phyloP scores from a whole-genome alignment of 2,329 filamentous ascomycete genomes.

The Pseudogymnoascus sp. region DNA sequence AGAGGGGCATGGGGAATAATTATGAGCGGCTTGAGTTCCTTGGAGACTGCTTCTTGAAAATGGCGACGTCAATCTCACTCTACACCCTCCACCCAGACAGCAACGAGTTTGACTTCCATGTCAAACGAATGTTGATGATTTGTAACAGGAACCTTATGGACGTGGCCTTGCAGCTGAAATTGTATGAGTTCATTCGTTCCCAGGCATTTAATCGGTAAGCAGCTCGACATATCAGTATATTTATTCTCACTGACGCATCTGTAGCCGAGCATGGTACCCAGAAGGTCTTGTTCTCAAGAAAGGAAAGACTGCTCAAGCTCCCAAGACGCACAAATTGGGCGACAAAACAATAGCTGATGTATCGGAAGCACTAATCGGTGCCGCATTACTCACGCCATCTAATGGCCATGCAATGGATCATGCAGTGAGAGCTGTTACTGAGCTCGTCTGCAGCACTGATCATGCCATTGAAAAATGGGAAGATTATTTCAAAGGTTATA shows the following conservation, averaged over 20 bases:
- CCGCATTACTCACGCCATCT: conserved; percentile 53
- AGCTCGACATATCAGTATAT: neutral
- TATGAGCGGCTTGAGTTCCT: conserved; percentile 93
- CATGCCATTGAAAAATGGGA: conserved; percentile 63
- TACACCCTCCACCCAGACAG: conserved; percentile 69
- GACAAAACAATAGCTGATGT: conserved; percentile 94
- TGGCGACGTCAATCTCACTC: conserved; percentile 84
- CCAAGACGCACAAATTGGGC: conserved; percentile 58
- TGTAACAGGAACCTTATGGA: conserved; percentile 88
- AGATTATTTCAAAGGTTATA: conserved; percentile 67
- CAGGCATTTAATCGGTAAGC: conserved; percentile 64
- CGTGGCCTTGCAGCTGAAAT: conserved; percentile 54
- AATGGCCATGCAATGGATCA: conserved; percentile 42
- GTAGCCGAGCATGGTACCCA: conserved; percentile 77
- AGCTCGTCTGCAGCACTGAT: conserved; percentile 59
- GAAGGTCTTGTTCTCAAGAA: conserved; percentile 63
- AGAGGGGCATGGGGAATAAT: conserved; percentile 82
- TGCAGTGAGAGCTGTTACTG: conserved; percentile 57
- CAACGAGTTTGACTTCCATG: conserved; percentile 81
- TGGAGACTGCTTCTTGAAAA: conserved; percentile 90
- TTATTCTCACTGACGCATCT: neutral
- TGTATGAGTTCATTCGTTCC: conserved; percentile 76
- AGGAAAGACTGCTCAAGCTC: conserved; percentile 57
- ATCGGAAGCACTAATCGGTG: conserved; percentile 88
- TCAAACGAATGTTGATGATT: conserved; percentile 80